A percentile compares a stretch with the other conserved stretches of the same genome.
phyloP scores from a whole-genome alignment of 331 rosid genomes.

The Malus hybrid region DNA sequence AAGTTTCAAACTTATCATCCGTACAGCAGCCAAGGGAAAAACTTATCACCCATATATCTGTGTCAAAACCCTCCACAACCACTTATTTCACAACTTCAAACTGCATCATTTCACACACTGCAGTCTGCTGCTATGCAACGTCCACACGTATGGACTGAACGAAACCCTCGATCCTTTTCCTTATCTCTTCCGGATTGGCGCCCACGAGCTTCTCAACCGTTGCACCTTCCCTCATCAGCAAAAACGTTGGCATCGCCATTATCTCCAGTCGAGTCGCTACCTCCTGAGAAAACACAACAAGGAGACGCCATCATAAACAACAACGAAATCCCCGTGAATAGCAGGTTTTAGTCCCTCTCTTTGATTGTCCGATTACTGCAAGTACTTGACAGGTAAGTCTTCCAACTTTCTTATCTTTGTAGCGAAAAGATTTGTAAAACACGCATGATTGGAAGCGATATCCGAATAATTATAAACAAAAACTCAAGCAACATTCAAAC shows the following conservation, averaged over 20 bases:
- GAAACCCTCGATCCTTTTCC: constrained; percentile 61
- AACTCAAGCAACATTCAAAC: neutral
- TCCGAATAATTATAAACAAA: neutral
- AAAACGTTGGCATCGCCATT: constrained; percentile 92
- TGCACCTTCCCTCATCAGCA: constrained; percentile 54
- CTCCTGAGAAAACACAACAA: constrained; percentile 38
- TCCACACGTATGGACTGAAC: constrained; percentile 39
- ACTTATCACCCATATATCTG: neutral
- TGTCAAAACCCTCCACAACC: neutral
- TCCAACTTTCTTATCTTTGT: too few relatives aligned
- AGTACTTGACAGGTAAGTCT: neutral
- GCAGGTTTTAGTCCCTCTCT: neutral
- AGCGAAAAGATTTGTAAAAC: too few relatives aligned
- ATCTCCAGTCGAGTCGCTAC: constrained; percentile 62
- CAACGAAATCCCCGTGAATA: neutral
- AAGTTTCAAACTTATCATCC: neutral
- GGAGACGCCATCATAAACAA: neutral
- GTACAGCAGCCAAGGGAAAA: neutral
- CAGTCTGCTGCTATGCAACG: constrained; percentile 22
- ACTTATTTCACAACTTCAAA: constrained; percentile 21
- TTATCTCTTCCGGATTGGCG: constrained; percentile 92
- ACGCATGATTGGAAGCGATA: neutral
- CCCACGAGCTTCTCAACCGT: constrained; percentile 64
- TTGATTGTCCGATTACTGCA: neutral
- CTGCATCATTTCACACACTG: neutral